Evolutionary conservation across 2,329 filamentous ascomycete species (phyloP), one percentile per base, ranked within the genome.

Genomic region (Apiospora koreana): DNA sequence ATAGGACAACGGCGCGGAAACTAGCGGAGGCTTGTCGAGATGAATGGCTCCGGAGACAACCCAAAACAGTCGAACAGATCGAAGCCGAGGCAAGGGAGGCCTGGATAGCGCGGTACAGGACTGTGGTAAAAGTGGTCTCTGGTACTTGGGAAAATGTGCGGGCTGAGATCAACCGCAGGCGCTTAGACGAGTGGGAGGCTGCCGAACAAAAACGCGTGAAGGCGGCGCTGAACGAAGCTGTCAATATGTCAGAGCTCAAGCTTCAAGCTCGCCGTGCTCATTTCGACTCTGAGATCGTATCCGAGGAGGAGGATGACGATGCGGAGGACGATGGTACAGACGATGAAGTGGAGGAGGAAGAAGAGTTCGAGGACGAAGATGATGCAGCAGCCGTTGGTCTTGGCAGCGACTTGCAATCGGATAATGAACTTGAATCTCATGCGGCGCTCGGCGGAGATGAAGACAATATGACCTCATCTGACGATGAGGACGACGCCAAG

Each of bases 21-120:
- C 81, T 97, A 68, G 95, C 95, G 1, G 89, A 93, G 76, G 92
- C 93, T 62, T 94, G 93, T 75, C 86, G 91, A 68, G 92, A 94
- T 18, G 91, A 92, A 78, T 95, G 93, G 92, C 84, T 90, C 68
- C 85, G 89, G 69, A 89, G 90, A 69, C 92, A 94, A 74, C 92
- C 92, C 14, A 94, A 94, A 75, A 91, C 91, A 0, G 85, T 88
- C 1, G 94, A 98, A 77, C 92, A 98, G 78, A 87, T 98, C 23
- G 91, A 95, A 75, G 89, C 88, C 18, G 95, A 98, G 78, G 90
- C 93, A 71, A 86, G 88, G 68, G 90, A 91, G 31, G 86, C 90
- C 75, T 90, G 90, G 80, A 85, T 91, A 72, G 82, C 84, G 64
- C 88, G 90, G 38, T 97, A 96, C 79, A 93, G 89, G 72, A 87